phyloP scores from a whole-genome alignment of 192 early-diverging fungal species.

The Coemansia sp. region DNA sequence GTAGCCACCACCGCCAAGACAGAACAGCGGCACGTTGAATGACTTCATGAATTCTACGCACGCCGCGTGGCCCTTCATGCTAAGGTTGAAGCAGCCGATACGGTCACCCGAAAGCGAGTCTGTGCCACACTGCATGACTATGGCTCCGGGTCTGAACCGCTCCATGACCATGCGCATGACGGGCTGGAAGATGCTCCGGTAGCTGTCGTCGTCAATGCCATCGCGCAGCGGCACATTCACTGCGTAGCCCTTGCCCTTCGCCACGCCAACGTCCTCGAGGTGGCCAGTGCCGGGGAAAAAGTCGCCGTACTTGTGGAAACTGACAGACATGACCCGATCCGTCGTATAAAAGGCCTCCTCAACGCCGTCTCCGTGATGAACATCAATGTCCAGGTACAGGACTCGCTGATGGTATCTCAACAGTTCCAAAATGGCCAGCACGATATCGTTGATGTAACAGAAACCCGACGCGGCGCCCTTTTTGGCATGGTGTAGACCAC shows the following conservation, averaged over 20 bases:
- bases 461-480: conserved; percentile 95
- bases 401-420: conserved; percentile 86
- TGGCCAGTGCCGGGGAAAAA: conserved; percentile 99
- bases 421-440: conserved; percentile 88
- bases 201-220: conserved; percentile 93
- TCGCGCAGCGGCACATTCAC: conserved; percentile 96
- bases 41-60: conserved; percentile 94
- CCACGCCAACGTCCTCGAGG: conserved; percentile 86
- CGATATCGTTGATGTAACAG: conserved; percentile 98
- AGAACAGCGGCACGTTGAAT: conserved; percentile 87
- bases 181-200: conserved; percentile 85
- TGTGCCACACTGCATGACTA: conserved; percentile 95
- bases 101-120: conserved; percentile 94
- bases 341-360: conserved; percentile 99
- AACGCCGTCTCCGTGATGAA: conserved; percentile 99
- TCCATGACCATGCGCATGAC: conserved; percentile 88
- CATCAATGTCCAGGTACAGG: conserved; percentile 97
- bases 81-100: conserved; percentile 93
- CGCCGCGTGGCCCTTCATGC: conserved; percentile 89
- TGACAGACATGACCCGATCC: conserved; percentile 98
- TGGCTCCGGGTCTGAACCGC: conserved; percentile 82
- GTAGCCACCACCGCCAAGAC: conserved; percentile 96
- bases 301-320: conserved; percentile 98
- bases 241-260: conserved; percentile 84
- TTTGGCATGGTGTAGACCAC: conserved; percentile 97